phyloP scores from a whole-genome alignment of 2,329 filamentous ascomycete genomes.

The Bipolaris bicolor region DNA sequence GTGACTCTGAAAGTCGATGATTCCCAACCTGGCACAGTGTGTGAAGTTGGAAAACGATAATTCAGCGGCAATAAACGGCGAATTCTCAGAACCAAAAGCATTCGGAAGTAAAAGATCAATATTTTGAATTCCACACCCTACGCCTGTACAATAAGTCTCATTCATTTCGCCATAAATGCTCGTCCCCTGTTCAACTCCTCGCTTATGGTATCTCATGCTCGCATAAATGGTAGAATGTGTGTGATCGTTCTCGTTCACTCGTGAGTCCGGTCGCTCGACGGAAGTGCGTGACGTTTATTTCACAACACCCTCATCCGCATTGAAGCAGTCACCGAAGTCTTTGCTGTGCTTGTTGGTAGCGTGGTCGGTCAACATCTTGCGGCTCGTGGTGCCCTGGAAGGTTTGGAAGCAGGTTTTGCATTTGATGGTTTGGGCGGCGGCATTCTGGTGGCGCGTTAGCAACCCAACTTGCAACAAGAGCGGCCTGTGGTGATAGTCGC shows the following conservation, averaged over 20 bases:
- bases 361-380: conserved; percentile 73
- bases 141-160: conserved; percentile 9
- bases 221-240: conserved; percentile 19
- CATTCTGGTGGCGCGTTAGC: conserved; percentile 61
- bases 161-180: conserved; percentile 4
- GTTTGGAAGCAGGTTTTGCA: conserved; percentile 78
- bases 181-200: conserved; percentile 13
- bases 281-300: conserved; percentile 22
- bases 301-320: conserved; percentile 41
- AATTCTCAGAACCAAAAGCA: background rate
- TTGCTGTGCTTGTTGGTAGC: conserved; percentile 79
- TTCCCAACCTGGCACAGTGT: background rate
- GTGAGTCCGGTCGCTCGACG: conserved; percentile 4
- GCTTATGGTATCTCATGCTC: conserved; percentile 33
- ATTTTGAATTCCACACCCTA: conserved; percentile 6
- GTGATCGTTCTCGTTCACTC: conserved; percentile 8
- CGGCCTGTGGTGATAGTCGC: background rate
- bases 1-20: background rate
- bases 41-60: background rate
- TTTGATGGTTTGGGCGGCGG: conserved; percentile 75
- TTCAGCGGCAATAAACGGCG: no score
- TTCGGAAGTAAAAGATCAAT: background rate
- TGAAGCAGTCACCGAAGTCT: conserved; percentile 72
- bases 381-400: conserved; percentile 78
- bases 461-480: background rate